Conservation (phyloP, 2,329 filamentous ascomycete genomes). For the Fusarium sp. region DNA sequence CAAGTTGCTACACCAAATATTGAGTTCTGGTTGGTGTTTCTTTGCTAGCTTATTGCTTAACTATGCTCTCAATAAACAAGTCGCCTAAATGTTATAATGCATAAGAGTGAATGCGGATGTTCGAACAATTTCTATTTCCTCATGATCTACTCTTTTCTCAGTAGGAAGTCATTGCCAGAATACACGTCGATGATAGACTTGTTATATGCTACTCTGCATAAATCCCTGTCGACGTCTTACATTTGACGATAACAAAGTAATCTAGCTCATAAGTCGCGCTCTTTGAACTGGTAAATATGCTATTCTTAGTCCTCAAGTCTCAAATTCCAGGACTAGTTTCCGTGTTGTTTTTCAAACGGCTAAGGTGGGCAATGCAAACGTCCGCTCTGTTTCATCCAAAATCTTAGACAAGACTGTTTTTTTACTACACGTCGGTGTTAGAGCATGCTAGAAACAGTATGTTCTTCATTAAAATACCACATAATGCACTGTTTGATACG, state of each 20-base stretch:
- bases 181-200: not conserved
- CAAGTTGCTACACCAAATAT: not conserved
- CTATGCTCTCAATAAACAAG: not conserved
- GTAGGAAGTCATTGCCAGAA: no score
- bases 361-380: not conserved
- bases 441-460: no score
- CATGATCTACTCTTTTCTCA: not conserved
- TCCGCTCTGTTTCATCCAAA: not conserved
- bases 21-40: slow-evolving; percentile 5
- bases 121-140: no score
- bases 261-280: not conserved
- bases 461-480: fast-evolving
- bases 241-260: no score
- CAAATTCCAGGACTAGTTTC: not conserved
- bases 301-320: not conserved
- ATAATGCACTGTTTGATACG: not conserved
- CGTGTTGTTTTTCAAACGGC: not conserved
- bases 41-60: not conserved
- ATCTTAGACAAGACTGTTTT: no score
- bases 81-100: not conserved
- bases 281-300: not conserved
- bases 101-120: not conserved
- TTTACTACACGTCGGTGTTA: not conserved
- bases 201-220: no score
- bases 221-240: not conserved